phyloP scores from a whole-genome alignment of 129 eudicot species.

The Lonicera japonica region DNA sequence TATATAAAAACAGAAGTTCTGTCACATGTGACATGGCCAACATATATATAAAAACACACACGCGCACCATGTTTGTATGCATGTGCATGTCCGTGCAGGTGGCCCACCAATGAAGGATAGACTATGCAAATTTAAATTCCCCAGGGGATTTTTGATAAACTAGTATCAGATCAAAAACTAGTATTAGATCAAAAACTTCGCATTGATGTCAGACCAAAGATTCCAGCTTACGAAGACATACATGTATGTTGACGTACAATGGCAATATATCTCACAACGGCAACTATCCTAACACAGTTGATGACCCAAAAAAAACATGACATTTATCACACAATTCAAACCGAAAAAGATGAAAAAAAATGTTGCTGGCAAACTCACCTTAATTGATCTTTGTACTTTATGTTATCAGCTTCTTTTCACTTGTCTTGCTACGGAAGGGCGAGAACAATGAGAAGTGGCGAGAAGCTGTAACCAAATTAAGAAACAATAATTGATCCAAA shows the following conservation, averaged over 20 bases:
- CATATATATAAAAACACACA: too few species aligned
- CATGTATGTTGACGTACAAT: neutral
- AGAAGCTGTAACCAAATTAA: conserved; percentile 42
- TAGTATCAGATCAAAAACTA: too few species aligned
- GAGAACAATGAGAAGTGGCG: conserved; percentile 76
- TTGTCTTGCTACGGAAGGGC: conserved; percentile 61
- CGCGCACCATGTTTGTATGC: too few species aligned
- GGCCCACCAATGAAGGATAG: too few species aligned
- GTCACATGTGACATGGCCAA: too few species aligned
- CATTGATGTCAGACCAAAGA: too few species aligned
- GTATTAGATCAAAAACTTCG: too few species aligned
- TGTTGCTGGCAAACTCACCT: conserved; percentile 1
- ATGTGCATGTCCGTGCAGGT: too few species aligned
- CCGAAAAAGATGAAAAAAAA: neutral
- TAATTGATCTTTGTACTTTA: conserved; percentile 8
- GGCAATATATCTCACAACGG: neutral
- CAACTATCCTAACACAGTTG: too few species aligned
- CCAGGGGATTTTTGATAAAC: too few species aligned
- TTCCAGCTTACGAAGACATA: neutral
- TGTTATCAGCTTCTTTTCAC: conserved; percentile 53
- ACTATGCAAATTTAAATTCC: too few species aligned
- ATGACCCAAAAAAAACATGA: neutral
- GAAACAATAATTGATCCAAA: conserved; percentile 5
- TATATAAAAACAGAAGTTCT: too few species aligned
- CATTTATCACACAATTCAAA: neutral